Evolutionary conservation across 2,329 filamentous ascomycete genomes (phyloP).

Genomic region (Phaeoacremonium minimum): DNA sequence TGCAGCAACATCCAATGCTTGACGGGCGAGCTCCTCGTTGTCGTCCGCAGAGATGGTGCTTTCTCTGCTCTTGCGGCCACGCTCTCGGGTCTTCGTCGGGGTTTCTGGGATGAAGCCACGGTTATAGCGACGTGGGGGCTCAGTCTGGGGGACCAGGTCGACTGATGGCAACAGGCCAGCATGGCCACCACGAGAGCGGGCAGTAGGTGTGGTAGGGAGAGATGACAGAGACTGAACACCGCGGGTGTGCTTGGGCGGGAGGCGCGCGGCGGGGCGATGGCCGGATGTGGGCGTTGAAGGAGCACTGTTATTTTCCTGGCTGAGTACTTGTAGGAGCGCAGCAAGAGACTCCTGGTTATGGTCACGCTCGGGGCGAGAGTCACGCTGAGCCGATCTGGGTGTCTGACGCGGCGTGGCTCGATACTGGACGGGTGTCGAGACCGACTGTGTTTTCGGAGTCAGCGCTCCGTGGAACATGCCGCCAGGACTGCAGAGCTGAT

Average conservation of each 20-base stretch:
- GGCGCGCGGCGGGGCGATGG: slow-evolving; percentile 38
- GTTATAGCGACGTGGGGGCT: slow-evolving; percentile 44
- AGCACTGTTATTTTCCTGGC: slow-evolving; percentile 70
- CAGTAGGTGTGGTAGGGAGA: slow-evolving; percentile 70
- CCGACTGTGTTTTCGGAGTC: slow-evolving; percentile 48
- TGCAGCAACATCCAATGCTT: slow-evolving; percentile 47
- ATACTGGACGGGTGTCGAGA: slow-evolving; percentile 38
- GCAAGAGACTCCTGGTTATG: slow-evolving; percentile 67
- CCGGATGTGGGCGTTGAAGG: slow-evolving; percentile 62
- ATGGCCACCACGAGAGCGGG: slow-evolving; percentile 43
- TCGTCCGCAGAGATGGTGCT: slow-evolving; percentile 76
- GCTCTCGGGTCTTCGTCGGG: slow-evolving; percentile 30
- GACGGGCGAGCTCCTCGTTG: slow-evolving; percentile 52
- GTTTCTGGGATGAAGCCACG: slow-evolving; percentile 38
- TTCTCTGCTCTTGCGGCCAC: slow-evolving; percentile 68
- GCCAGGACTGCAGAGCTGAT: slow-evolving; percentile 71
- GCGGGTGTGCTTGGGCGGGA: slow-evolving; percentile 61
- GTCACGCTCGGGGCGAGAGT: slow-evolving; percentile 33
- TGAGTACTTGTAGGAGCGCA: slow-evolving; percentile 75
- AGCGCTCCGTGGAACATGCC: slow-evolving; percentile 60
- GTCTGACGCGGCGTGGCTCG: slow-evolving; percentile 48
- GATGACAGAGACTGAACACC: slow-evolving; percentile 82
- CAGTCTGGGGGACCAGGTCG: slow-evolving; percentile 57
- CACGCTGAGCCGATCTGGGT: slow-evolving; percentile 33
- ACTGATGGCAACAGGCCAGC: slow-evolving; percentile 56